Base-by-base conservation (phyloP, 352 stramenopile genomes). In the Pythium vanterpoolii region DNA sequence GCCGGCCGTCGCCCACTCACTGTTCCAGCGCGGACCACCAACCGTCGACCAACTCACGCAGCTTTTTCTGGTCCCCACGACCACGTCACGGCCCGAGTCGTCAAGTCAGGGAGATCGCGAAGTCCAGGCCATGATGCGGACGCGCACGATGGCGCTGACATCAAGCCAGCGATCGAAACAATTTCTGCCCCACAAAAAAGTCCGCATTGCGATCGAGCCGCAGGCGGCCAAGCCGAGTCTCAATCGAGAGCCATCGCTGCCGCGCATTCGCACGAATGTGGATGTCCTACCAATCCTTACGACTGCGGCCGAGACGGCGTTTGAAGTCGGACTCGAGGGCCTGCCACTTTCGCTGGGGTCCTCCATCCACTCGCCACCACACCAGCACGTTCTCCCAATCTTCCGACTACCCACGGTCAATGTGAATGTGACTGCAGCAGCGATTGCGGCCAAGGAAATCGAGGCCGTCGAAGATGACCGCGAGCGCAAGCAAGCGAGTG, bases 281-380 rank as follows among this genome's bases (percentile, higher is more conserved):
- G 76, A 90, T 31, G 81, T 93, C 46, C 67, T 93, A 0, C 82
- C 81, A 6, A 72, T 93, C n/a, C 60, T 93, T 11, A 91, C 81
- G 21, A 88, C 55, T 27, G 71, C 65, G 14, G 83, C 72, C 24
- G 79, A 93, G 58, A 90, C 83, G 0, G 76, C 83, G 5, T 90
- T 91, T 42, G 83, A 93, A 54, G 62, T 89, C 13, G 83, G 79
- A 6, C 63, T 93, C 23, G 71, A 73, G 6, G 34, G 31, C 9
- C 7, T 42, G 26, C 16, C 34, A 21, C 5, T 16, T 16, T 31
- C 16, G 4, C 44, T 26, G 9, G 10, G 24, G 16, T 21, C 21
- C 5, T 56, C 34, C 24, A 21, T 51, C 27, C 23, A 45, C 9
- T n/a, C 33, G n/a, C 28, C 64, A 27, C 58, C 65, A 27, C 78